Evolutionary conservation across 106 monocot species (phyloP), one percentile per base, ranked within the genome.

Genomic region (Apostasia shenzhenica): DNA sequence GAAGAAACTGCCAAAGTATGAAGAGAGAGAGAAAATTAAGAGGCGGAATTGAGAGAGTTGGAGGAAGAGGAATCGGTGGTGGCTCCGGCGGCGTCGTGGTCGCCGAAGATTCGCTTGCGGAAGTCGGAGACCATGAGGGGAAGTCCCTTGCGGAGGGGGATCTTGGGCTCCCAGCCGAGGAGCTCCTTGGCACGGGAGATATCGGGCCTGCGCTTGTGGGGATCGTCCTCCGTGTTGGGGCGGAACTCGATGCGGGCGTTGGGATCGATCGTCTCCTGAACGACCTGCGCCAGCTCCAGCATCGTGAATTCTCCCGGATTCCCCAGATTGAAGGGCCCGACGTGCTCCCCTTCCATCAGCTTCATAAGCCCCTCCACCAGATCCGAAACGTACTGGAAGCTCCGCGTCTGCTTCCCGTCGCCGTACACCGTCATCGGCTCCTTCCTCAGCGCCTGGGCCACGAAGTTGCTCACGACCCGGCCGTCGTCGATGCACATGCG

Each of bases 261-360:
- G 2, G 83, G 83, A 53, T 93, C 93, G 3, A 93, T 93, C 0
- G 86, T 86, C 63, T 93, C 93, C 53, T 86, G 88, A 12, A 93
- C 93, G 42, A 93, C 93, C 75, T 89, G 67, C 5, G 89, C 93
- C 5, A 95, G 84, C 72, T 95, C 95, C 4, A 95, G 80, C 95
- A 95, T 95, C 42, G 91, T 95, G 91, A 95, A 95, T 57, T 95
- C 95, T 2, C 95, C 95, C 0, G 95, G 95, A 70, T 95, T 95
- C 1, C 95, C 95, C 8, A 95, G 76, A 80, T 95, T 95, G 91
- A 95, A 95, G 6, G 95, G 95, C 0, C 95, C 95, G 0, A 91
- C 69, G 14, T 95, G 88, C 59, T 95, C 95, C 0, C 91, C 88
- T 70, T 91, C 95, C 95, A 93, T 93, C 13, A 89, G 71, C 53